phyloP scores from a whole-genome alignment of 116 monocot genomes.

The Cymodocea nodosa region DNA sequence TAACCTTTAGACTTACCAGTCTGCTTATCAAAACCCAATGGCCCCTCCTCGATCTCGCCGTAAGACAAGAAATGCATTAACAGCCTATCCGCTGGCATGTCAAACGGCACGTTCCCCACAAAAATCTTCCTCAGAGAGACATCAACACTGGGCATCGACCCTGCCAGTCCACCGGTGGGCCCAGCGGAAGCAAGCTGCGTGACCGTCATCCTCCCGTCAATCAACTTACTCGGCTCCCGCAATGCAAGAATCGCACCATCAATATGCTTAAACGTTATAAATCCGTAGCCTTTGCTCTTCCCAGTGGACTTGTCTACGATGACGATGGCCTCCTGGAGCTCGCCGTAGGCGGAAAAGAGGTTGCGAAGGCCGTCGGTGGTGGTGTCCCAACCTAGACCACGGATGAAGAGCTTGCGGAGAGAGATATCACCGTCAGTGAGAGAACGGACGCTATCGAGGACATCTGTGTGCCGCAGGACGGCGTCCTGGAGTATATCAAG shows the following conservation, averaged over 20 bases:
- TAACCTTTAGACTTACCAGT: constrained; percentile 78
- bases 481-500: constrained; percentile 46
- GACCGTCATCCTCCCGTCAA: constrained; percentile 79
- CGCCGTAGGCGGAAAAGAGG: constrained; percentile 66
- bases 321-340: constrained; percentile 69
- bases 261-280: constrained; percentile 62
- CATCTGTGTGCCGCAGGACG: constrained; percentile 19
- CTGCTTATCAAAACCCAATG: constrained; percentile 83
- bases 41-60: constrained; percentile 89
- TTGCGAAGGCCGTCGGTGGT: constrained; percentile 52
- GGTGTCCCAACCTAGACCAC: constrained; percentile 94
- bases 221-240: constrained; percentile 80
- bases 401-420: constrained; percentile 86
- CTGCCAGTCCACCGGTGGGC: constrained; percentile 17
- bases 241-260: constrained; percentile 74
- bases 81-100: constrained; percentile 65
- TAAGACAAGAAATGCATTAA: constrained; percentile 49
- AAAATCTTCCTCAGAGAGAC: constrained; percentile 65
- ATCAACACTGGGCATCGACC: constrained; percentile 21
- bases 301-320: constrained; percentile 70
- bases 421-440: constrained; percentile 41
- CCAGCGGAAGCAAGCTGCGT: constrained; percentile 69
- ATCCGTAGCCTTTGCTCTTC: constrained; percentile 81
- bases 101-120: constrained; percentile 60
- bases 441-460: constrained; percentile 47